phyloP scores from a whole-genome alignment of 805 yeast species.

The Ogataea paraovalis region DNA sequence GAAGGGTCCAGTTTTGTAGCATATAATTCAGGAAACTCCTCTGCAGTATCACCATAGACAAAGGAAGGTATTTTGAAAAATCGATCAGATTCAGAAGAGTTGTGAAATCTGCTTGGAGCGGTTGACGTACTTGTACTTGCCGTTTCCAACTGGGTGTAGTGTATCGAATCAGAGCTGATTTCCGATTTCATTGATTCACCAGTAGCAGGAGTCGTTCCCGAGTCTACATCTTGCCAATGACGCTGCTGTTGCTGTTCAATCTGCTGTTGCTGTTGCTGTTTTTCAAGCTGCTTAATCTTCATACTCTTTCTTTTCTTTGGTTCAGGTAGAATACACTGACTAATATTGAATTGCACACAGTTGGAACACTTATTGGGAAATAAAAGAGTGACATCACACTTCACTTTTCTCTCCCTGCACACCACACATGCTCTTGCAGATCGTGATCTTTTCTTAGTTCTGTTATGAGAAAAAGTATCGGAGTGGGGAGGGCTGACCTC shows the following conservation, averaged over 20 bases:
- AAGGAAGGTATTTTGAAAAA: constrained; percentile 10
- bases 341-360: constrained; percentile 64
- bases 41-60: constrained; percentile 23
- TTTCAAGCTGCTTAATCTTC: constrained; percentile 20
- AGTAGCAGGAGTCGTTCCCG: not conserved
- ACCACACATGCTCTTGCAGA: constrained; percentile 72
- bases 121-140: not conserved
- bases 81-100: not conserved
- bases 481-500: not conserved
- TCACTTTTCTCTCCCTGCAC: constrained; percentile 76
- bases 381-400: constrained; percentile 63
- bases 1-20: constrained; percentile 20
- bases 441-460: constrained; percentile 44
- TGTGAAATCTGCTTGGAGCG: not conserved
- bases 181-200: not conserved
- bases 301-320: constrained; percentile 25
- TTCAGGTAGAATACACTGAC: constrained; percentile 63
- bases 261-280: constrained; percentile 1
- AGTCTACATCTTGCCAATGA: not conserved
- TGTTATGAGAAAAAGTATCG: not conserved
- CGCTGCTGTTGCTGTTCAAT: not conserved
- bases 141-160: not conserved
- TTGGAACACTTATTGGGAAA: constrained; percentile 55
- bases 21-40: constrained; percentile 22
- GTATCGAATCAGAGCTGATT: not conserved